These are phyloP conservation scores for Ammopiptanthus mongolicus DNA, from an alignment of 306 rosid genomes.

Conservation along the genomic window DNA sequence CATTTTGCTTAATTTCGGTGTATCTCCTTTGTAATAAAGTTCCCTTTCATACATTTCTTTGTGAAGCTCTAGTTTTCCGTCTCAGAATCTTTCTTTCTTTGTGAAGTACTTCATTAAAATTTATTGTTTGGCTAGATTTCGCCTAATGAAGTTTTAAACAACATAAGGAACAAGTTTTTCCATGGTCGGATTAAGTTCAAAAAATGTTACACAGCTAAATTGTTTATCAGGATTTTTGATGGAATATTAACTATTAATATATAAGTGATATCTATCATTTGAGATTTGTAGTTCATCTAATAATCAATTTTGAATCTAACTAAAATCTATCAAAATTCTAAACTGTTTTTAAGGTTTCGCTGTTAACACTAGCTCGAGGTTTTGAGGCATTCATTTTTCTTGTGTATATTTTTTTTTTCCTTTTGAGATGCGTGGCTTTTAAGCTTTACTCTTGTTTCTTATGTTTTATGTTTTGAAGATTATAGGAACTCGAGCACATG, in stretches of 20 bases:
- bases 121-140: background rate
- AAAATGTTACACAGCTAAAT: background rate
- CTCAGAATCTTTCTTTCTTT: background rate
- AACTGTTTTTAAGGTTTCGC: background rate
- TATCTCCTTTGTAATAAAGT: conserved; percentile 5
- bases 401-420: no score
- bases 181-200: background rate
- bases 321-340: background rate
- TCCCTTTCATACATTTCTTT: background rate
- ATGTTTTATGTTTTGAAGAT: background rate
- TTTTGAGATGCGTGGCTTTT: background rate
- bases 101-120: background rate
- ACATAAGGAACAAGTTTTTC: background rate
- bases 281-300: background rate
- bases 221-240: background rate
- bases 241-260: background rate
- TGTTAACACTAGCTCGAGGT: no score
- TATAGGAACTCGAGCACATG: background rate
- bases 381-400: no score
- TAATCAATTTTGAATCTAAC: no score
- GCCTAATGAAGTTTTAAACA: background rate
- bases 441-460: background rate
- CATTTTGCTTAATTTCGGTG: conserved; percentile 10
- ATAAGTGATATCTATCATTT: background rate
- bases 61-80: background rate